phyloP scores from a whole-genome alignment of 805 yeast genomes.

The Starmerella apicola region DNA sequence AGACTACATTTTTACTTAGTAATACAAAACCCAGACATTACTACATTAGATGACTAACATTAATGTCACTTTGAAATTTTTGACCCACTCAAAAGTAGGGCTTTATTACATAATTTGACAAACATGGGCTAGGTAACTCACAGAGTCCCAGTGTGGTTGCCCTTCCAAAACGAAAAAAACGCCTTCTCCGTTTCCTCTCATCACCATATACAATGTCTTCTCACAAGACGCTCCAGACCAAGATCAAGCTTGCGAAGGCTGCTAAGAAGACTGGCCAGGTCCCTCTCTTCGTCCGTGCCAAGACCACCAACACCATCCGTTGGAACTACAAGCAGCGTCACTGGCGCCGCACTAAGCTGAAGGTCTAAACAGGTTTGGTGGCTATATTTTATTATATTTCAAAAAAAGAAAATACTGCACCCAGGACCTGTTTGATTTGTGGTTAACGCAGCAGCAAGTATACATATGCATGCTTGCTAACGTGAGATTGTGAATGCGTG shows the following conservation, averaged over 20 bases:
- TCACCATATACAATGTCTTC: slow-evolving; percentile 23
- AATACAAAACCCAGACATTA: no score
- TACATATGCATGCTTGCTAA: not conserved
- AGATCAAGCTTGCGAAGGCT: slow-evolving; percentile 98
- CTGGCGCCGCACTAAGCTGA: slow-evolving; percentile 99
- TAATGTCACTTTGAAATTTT: not conserved
- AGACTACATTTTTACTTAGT: no score
- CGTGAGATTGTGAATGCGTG: not conserved
- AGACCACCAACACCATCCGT: slow-evolving; percentile 89
- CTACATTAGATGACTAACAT: no score
- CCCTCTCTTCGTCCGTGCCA: slow-evolving; percentile 99
- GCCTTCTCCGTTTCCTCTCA: not conserved
- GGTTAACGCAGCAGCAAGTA: no score
- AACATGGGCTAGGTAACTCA: no score
- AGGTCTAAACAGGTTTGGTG: slow-evolving; percentile 54
- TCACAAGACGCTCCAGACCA: slow-evolving; percentile 89
- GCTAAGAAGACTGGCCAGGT: slow-evolving; percentile 98
- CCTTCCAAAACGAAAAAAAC: not conserved
- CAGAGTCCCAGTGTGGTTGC: no score
- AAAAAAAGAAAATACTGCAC: no score
- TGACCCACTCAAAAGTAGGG: not conserved
- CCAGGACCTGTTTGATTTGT: no score
- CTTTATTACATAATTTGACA: no score
- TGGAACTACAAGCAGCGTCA: slow-evolving; percentile 97
- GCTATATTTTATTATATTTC: not conserved